Evolutionary conservation across 1,284 basidiomycete species (phyloP).

Genomic region (Trichosporon ovoides): DNA sequence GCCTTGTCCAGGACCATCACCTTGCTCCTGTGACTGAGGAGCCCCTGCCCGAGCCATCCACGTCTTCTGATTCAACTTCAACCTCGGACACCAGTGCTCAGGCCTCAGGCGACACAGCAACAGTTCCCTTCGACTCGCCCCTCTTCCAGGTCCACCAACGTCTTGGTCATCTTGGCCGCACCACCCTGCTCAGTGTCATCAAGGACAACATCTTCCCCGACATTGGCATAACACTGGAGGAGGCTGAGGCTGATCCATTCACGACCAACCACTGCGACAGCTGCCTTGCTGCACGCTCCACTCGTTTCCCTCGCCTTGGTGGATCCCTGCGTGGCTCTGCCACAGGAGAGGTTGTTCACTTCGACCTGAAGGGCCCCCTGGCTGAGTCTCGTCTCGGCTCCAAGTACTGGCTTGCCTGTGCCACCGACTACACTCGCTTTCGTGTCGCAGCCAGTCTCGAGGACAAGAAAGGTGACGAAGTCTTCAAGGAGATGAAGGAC

Average conservation of each 20-base stretch:
- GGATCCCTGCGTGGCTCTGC: neutral
- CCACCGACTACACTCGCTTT: neutral
- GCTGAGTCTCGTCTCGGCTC: neutral
- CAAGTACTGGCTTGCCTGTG: neutral
- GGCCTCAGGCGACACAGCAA: too few species aligned
- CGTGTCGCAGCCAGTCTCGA: neutral
- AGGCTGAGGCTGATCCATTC: neutral
- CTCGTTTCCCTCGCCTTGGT: neutral
- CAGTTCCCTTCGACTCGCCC: too few species aligned
- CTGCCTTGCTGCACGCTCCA: neutral
- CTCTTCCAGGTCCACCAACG: too few species aligned
- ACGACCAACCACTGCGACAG: neutral
- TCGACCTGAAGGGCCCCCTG: slow-evolving; percentile 6
- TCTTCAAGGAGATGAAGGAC: neutral
- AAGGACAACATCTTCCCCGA: neutral
- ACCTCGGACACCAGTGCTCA: too few species aligned
- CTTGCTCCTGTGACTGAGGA: too few species aligned
- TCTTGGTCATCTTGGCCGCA: too few species aligned
- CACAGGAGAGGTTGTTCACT: slow-evolving; percentile 3
- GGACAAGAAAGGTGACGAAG: neutral
- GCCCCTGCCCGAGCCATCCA: too few species aligned
- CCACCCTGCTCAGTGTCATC: too few species aligned
- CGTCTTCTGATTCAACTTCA: too few species aligned
- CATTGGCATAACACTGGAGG: neutral
- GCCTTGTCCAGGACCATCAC: too few species aligned